Conservation (phyloP, 1,284 basidiomycete species). For the Trichosporon faecale region DNA sequence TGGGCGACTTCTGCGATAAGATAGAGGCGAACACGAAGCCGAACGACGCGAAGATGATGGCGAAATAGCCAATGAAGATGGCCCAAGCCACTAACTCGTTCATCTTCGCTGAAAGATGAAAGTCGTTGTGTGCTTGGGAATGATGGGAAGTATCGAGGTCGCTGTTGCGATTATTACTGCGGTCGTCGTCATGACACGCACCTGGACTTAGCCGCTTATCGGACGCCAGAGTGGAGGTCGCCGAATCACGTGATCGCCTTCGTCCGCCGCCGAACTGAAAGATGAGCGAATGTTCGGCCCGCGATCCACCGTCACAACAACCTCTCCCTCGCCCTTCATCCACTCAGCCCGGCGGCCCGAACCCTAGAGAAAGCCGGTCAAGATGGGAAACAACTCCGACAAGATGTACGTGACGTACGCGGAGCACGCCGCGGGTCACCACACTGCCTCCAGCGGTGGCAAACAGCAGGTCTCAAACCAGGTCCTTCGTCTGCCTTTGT, state of each 20-base stretch:
- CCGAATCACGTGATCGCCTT: neutral
- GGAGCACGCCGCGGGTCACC: constrained; percentile 49
- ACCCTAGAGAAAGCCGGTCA: constrained; percentile 13
- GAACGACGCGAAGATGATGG: constrained; percentile 54
- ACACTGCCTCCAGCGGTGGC: constrained; percentile 48
- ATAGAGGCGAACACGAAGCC: constrained; percentile 50
- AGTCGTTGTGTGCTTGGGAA: constrained; percentile 5
- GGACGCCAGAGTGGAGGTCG: constrained; percentile 1
- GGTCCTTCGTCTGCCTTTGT: constrained; percentile 51
- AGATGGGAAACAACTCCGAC: constrained; percentile 52
- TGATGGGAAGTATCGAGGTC: neutral
- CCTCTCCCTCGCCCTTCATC: neutral
- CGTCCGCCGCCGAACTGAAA: neutral
- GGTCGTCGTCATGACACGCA: constrained; percentile 4
- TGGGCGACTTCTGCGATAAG: constrained; percentile 21
- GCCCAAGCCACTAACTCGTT: constrained; percentile 48
- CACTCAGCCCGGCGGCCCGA: neutral
- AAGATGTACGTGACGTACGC: constrained; percentile 52
- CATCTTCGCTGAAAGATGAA: constrained; percentile 2
- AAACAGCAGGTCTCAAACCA: constrained; percentile 29
- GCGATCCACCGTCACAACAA: neutral
- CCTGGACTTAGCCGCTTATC: constrained; percentile 6
- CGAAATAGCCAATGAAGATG: constrained; percentile 58
- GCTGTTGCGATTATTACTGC: neutral
- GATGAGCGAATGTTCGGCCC: neutral